phyloP scores from a whole-genome alignment of 192 early-diverging fungal genomes.

The Coemansia brasiliensis region DNA sequence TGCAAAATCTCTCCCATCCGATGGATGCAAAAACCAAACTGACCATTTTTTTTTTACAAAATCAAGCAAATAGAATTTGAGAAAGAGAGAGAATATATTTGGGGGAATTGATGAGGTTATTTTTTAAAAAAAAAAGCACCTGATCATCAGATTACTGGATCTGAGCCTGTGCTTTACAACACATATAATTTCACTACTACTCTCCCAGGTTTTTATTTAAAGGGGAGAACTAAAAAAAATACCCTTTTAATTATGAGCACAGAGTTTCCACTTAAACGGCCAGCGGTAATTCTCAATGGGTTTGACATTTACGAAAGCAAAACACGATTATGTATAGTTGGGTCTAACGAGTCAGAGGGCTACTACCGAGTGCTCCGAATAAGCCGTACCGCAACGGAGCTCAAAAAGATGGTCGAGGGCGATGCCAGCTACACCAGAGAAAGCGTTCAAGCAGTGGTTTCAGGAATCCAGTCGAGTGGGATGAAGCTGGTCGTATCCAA shows the following conservation, averaged over 20 bases:
- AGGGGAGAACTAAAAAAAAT: background rate
- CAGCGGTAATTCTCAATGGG: conserved; percentile 60
- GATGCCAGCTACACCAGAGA: conserved; percentile 72
- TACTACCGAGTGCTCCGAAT: conserved; percentile 85
- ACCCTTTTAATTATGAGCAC: conserved; percentile 13
- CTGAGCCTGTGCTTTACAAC: too few species aligned
- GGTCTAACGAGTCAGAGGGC: conserved; percentile 74
- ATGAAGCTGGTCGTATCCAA: conserved; percentile 37
- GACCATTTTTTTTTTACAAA: too few species aligned
- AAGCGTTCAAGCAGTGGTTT: conserved; percentile 67
- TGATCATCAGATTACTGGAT: background rate
- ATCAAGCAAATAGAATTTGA: too few species aligned
- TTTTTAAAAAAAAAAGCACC: too few species aligned
- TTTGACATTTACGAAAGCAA: conserved; percentile 89
- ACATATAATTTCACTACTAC: too few species aligned
- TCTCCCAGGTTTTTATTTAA: background rate
- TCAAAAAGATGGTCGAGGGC: conserved; percentile 77
- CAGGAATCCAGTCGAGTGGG: conserved; percentile 74
- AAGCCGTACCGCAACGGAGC: conserved; percentile 67
- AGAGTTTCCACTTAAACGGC: conserved; percentile 26
- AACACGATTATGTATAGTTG: conserved; percentile 81
- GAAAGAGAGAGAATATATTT: too few species aligned
- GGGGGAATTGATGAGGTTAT: too few species aligned
- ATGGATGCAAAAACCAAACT: too few species aligned
- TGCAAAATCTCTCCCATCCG: too few species aligned